These are phyloP conservation scores for Prinsepia uniflora DNA, from an alignment of 306 rosid species.

Conservation along the genomic window DNA sequence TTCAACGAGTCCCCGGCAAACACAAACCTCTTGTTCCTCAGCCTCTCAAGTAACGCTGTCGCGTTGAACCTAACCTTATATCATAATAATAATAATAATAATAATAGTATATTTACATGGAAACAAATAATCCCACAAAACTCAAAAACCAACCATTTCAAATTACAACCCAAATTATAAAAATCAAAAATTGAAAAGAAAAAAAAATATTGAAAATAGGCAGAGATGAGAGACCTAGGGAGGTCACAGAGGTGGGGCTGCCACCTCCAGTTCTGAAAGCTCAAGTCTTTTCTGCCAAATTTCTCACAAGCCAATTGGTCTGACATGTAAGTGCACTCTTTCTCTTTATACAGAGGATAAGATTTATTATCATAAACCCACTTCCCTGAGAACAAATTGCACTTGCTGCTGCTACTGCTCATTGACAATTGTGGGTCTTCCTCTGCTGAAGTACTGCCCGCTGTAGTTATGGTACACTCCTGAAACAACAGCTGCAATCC, in stretches of 20 bases:
- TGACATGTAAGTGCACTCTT: constrained; percentile 64
- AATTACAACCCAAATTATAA: background rate
- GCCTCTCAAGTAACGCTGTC: constrained; percentile 64
- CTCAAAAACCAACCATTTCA: constrained; percentile 40
- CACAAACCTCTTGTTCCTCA: constrained; percentile 78
- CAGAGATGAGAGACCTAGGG: constrained; percentile 42
- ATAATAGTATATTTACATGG: constrained; percentile 29
- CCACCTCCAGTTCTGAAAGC: constrained; percentile 75
- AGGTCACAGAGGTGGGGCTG: constrained; percentile 68
- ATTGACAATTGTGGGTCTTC: background rate
- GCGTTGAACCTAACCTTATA: constrained; percentile 67
- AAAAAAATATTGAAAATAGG: background rate
- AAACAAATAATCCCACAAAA: constrained; percentile 48
- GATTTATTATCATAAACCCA: constrained; percentile 74
- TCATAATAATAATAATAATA: constrained; percentile 1
- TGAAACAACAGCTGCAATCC: too few relatives aligned
- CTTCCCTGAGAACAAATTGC: constrained; percentile 64
- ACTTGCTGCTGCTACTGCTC: constrained; percentile 16
- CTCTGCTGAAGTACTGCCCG: background rate
- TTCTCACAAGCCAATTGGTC: constrained; percentile 90
- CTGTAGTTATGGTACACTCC: background rate
- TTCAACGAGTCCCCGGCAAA: constrained; percentile 90
- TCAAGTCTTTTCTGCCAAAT: constrained; percentile 66
- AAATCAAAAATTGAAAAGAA: too few relatives aligned
- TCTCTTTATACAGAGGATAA: constrained; percentile 67